Evolutionary conservation across 352 stramenopile species (phyloP), one percentile per base, ranked within the genome.

Genomic region (Phytopythium sindhum): DNA sequence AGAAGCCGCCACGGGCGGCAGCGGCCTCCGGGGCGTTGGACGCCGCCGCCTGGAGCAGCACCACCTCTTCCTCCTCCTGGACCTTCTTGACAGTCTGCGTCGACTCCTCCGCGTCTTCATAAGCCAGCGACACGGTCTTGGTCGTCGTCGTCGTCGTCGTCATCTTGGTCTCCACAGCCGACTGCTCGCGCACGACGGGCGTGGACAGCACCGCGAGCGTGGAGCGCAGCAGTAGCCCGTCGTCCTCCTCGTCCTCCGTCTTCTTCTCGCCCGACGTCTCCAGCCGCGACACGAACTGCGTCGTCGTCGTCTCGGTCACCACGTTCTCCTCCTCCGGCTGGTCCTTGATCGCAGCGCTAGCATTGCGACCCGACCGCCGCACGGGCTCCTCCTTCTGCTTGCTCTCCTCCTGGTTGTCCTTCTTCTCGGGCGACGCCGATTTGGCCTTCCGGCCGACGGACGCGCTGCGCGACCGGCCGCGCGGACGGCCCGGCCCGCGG

Each of bases 381-480:
- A 17, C 53, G 23, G 52, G 33, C 44, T 41, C 57, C 26, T 53
- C 63, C 42, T 57, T 66, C 10, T 57, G 23, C 53, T 62, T 57
- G 21, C 52, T 61, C 15, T 65, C 41, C 23, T 66, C 62, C 10
- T 74, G 63, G 6, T 78, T 57, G 17, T 74, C 57, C 58, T 65
- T 64, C 50, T 28, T 65, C 37, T 57, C 45, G 4, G 55, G 56
- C 19, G 56, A 61, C 26, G 57, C 42, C 41, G 57, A 24, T 23
- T 64, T 56, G 53, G 73, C 64, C 55, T 78, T 57, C 54, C 81
- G 67, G 24, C 64, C 65, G 33, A 83, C 72, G 5, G 83, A 92
- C 60, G 73, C 82, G 57, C 81, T 92, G 52, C 84, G 82, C 21
- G 80, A 86, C 57, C 84, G 81, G 50, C 80, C 76, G 55, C 70